Conservation (phyloP, 1,284 basidiomycete genomes). For the Cutaneotrichosporon arboriforme region DNA sequence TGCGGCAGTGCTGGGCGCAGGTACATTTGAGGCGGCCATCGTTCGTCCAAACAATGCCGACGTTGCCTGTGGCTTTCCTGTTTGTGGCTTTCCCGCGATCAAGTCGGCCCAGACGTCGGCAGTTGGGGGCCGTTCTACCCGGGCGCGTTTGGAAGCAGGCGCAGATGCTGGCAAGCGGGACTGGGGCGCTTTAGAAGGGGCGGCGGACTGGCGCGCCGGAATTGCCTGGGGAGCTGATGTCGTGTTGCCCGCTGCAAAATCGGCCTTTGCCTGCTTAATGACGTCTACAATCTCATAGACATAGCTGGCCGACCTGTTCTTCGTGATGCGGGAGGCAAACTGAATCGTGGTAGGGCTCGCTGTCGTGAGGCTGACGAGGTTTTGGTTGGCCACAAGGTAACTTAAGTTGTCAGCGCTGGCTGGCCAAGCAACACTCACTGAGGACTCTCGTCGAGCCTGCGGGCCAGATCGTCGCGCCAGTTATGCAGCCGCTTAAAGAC, state of each 20-base stretch:
- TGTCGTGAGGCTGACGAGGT: slow-evolving; percentile 62
- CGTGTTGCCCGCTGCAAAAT: no score
- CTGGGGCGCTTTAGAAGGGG: no score
- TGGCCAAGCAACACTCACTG: slow-evolving; percentile 52
- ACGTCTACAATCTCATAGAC: slow-evolving; percentile 60
- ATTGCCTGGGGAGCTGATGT: no score
- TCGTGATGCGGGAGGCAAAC: slow-evolving; percentile 39
- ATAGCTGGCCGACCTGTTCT: slow-evolving; percentile 28
- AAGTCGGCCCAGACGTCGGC: slow-evolving; percentile 20
- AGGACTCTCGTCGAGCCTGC: slow-evolving; percentile 82
- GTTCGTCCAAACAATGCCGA: slow-evolving; percentile 24
- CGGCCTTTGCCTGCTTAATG: slow-evolving; percentile 45
- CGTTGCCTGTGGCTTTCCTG: neutral
- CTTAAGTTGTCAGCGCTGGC: slow-evolving; percentile 12
- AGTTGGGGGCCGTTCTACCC: neutral
- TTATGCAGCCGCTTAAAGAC: slow-evolving; percentile 71
- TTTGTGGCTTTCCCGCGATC: slow-evolving; percentile 1
- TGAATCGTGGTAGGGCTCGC: slow-evolving; percentile 58
- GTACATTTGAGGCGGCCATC: slow-evolving; percentile 6
- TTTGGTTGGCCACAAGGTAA: slow-evolving; percentile 63
- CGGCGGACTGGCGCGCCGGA: no score
- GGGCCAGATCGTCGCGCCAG: slow-evolving; percentile 78
- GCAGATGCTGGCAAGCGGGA: no score
- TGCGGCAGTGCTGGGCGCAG: slow-evolving; percentile 33
- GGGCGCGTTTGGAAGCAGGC: slow-evolving; percentile 1